phyloP scores from a whole-genome alignment of 768 basidiomycete species.

The Kwoniella pini region DNA sequence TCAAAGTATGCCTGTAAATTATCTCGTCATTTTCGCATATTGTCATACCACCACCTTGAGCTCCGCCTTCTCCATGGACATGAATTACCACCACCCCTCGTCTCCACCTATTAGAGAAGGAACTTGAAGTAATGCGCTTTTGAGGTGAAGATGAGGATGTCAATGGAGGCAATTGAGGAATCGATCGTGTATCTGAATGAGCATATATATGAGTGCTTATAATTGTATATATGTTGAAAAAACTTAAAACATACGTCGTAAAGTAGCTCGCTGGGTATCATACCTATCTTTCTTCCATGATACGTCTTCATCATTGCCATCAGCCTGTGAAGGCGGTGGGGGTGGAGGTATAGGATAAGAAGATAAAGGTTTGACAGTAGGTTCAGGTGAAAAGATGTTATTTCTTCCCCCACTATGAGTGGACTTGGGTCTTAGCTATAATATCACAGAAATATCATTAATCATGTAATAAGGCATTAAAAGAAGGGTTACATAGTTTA shows the following conservation, averaged over 20 bases:
- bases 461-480: not conserved
- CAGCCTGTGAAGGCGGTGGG: not conserved
- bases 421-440: conserved; percentile 12
- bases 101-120: conserved; percentile 3
- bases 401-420: conserved; percentile 9
- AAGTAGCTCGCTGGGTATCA: conserved; percentile 20
- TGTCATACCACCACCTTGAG: conserved; percentile 11
- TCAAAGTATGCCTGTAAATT: not conserved
- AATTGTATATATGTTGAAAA: not conserved
- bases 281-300: conserved; percentile 13
- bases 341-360: conserved; percentile 1
- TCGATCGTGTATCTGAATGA: conserved; percentile 10
- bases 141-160: not conserved
- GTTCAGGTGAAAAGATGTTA: conserved; percentile 1
- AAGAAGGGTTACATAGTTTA: not conserved
- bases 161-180: conserved; percentile 13
- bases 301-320: not conserved
- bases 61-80: conserved; percentile 8
- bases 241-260: conserved; percentile 14
- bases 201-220: not conserved
- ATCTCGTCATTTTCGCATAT: conserved; percentile 12
- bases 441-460: not conserved
- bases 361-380: not conserved
- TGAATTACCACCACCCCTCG: conserved; percentile 3
- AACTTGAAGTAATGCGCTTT: not conserved